Base-by-base conservation (phyloP, 495 filamentous ascomycete genomes). In the Extremus antarcticus region DNA sequence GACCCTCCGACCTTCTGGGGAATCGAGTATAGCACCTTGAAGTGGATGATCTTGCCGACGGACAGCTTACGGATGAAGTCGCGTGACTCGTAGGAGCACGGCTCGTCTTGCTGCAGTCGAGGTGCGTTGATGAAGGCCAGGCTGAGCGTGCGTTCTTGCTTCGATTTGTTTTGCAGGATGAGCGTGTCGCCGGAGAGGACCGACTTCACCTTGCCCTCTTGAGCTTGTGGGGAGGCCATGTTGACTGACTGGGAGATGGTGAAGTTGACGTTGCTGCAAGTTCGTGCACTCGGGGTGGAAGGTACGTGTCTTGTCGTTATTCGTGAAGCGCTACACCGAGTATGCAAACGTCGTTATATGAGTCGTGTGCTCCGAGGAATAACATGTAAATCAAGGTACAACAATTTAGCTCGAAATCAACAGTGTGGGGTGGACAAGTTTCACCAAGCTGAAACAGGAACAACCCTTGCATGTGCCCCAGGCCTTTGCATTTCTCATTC, bases 181-280 rank as follows among this genome's bases (percentile, higher is more conserved):
- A 97, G 70, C 13, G 88, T 94, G 73, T 97, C 94, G 53, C 94
- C 94, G 57, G 90, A 95, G 56, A 90, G 74, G 46, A 92, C 90
- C 53, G 81, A 85, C 77, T 99, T 99, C 65, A 97, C 90, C 62
- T 85, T 90, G 63, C 85, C 92, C 65, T 77, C 59, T 35, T 60
- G 52, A 16, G 50, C 53, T 22, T 57, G 48, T 21, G 49, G 48
- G 20, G 47, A 25, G 3, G 55, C 43, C 56, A 58, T 58, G n/a
- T 22, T 25, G 40, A 19, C 32, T 38, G 50, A 25, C 7, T 35
- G 29, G 29, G 29, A 35, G 29, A 35, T 7, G 29, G 4, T 4
- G 29, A 13, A 35, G 29, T 35, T 35, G 29, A 13, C 13, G 13
- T 35, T 4, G 7, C 13, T 13, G 29, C 29, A 7, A 4, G 29